phyloP scores from a whole-genome alignment of 345 rosid species.

The Nephelium lappaceum region DNA sequence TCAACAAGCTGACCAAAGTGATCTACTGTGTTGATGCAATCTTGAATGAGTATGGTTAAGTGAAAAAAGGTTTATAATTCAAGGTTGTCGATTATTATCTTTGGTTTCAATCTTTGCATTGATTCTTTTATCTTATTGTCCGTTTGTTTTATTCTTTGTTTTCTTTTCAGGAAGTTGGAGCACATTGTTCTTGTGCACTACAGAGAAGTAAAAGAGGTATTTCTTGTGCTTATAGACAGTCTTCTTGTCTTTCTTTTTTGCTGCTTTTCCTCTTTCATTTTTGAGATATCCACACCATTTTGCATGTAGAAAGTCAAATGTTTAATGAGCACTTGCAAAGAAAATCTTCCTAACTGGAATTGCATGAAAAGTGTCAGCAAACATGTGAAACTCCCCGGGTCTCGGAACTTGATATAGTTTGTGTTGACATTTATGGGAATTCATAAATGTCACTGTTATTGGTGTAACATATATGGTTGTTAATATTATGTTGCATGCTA shows the following conservation, averaged over 20 bases:
- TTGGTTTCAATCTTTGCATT: neutral
- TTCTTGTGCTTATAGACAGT: conserved; percentile 8
- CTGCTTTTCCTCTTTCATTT: neutral
- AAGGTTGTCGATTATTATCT: neutral
- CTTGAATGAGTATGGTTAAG: neutral
- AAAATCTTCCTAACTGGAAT: neutral
- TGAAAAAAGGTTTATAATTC: neutral
- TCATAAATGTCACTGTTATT: conserved; percentile 3
- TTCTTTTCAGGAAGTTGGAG: conserved; percentile 68
- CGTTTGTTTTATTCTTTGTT: conserved; percentile 2
- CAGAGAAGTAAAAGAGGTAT: conserved; percentile 89
- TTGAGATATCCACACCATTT: neutral
- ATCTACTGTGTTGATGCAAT: conserved; percentile 1
- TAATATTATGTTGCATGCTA: conserved; percentile 10
- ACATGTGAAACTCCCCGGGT: neutral
- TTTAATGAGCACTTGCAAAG: conserved; percentile 4
- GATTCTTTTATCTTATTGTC: conserved; percentile 4
- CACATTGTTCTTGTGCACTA: conserved; percentile 83
- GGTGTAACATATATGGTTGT: conserved; percentile 9
- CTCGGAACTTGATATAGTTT: neutral
- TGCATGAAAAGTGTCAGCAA: neutral
- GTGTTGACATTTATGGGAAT: neutral
- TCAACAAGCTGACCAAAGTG: neutral
- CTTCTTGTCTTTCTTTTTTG: conserved; percentile 9
- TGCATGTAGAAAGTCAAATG: conserved; percentile 3